Conservation (phyloP, 768 basidiomycete species). For the Suillus decipiens region DNA sequence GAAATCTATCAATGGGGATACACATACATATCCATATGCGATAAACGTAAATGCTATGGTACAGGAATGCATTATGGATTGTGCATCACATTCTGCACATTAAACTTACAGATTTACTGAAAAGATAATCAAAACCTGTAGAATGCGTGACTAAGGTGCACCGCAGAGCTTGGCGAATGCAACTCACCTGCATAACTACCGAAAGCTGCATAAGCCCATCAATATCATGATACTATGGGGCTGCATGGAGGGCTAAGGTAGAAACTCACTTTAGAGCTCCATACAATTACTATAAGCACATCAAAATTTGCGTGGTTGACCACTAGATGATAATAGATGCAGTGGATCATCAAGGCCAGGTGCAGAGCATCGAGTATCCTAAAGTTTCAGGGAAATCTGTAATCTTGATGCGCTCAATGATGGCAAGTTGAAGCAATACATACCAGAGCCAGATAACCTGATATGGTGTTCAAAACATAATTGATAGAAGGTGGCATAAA, state of each 20-base stretch:
- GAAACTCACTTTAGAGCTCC: slow-evolving; percentile 18
- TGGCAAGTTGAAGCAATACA: neutral
- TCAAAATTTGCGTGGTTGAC: slow-evolving; percentile 33
- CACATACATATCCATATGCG: slow-evolving; percentile 9
- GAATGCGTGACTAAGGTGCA: neutral
- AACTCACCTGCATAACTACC: neutral
- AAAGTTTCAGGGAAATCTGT: neutral
- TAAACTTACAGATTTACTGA: neutral
- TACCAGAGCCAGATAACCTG: slow-evolving; percentile 6
- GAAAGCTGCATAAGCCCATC: neutral
- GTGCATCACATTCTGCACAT: neutral
- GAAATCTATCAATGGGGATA: neutral
- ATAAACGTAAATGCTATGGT: neutral
- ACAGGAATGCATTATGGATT: too few relatives aligned
- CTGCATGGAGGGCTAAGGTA: neutral
- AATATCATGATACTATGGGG: too few relatives aligned
- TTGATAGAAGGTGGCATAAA: too few relatives aligned
- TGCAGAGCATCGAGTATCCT: slow-evolving; percentile 41
- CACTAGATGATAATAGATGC: slow-evolving; percentile 39
- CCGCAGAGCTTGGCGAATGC: too few relatives aligned
- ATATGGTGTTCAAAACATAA: too few relatives aligned
- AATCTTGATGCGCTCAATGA: neutral
- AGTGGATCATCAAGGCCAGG: slow-evolving; percentile 35
- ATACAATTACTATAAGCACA: slow-evolving; percentile 30
- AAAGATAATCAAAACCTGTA: neutral